Conservation (phyloP, 257 asterid species). For the Salvia hispanica region DNA sequence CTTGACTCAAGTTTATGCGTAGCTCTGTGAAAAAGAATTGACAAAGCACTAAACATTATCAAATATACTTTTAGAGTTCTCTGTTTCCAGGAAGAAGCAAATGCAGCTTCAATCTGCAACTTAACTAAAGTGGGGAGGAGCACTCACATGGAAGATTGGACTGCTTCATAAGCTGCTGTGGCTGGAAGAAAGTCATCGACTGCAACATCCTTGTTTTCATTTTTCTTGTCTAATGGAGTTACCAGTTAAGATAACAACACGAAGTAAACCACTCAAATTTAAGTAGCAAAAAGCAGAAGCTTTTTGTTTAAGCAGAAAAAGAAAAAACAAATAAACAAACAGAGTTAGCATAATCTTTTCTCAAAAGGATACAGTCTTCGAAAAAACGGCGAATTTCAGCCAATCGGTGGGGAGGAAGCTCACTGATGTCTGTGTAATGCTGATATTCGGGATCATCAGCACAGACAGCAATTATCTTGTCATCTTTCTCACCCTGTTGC, state of each 20-base stretch:
- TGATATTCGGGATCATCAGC: constrained; percentile 94
- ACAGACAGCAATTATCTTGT: constrained; percentile 96
- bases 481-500: constrained; percentile 85
- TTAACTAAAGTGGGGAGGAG: constrained; percentile 19
- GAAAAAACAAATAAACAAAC: not conserved
- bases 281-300: not conserved
- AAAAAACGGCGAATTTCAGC: constrained; percentile 94
- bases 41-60: constrained; percentile 2
- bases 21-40: not conserved
- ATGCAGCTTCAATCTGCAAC: not conserved
- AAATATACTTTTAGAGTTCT: too few species aligned
- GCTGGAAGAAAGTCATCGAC: constrained; percentile 83
- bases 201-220: constrained; percentile 93
- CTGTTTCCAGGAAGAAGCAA: not conserved
- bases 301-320: not conserved
- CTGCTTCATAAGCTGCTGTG: constrained; percentile 66
- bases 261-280: not conserved
- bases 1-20: not conserved
- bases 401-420: constrained; percentile 91
- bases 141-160: constrained; percentile 82
- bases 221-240: constrained; percentile 69
- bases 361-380: constrained; percentile 85
- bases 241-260: constrained; percentile 40
- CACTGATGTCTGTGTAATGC: constrained; percentile 77
- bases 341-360: constrained; percentile 18